A percentile compares a stretch with the other conserved stretches of the same genome.
Conservation (phyloP, 1,284 basidiomycete genomes). For the Ustilago sp. region DNA sequence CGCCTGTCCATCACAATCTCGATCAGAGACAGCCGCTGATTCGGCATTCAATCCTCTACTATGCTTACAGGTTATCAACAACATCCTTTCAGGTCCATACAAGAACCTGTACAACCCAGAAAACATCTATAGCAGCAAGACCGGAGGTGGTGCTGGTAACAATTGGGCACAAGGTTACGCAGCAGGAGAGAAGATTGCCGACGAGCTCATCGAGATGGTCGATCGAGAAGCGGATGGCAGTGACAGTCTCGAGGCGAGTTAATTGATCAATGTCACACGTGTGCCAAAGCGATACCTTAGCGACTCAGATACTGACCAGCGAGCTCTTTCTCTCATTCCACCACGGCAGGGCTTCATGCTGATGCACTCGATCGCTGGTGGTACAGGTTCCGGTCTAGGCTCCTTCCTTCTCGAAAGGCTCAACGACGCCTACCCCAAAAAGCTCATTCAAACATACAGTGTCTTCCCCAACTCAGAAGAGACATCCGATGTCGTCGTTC, state of each 20-base stretch:
- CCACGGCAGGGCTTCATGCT: conserved; percentile 93
- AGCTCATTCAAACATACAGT: conserved; percentile 98
- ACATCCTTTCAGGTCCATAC: conserved; percentile 90
- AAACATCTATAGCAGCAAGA: conserved; percentile 94
- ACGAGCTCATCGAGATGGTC: conserved; percentile 99
- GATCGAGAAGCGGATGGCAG: conserved; percentile 98
- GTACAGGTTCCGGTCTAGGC: conserved; percentile 96
- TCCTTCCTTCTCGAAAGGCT: conserved; percentile 95
- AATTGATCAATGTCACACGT: no score
- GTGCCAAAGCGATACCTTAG: no score
- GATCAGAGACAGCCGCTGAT: not conserved
- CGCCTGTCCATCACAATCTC: not conserved
- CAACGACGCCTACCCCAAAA: conserved; percentile 98
- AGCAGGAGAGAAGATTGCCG: conserved; percentile 89
- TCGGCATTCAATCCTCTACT: not conserved
- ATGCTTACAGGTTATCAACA: conserved; percentile 85
- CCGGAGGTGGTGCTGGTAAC: conserved; percentile 97
- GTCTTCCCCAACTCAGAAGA: conserved; percentile 86
- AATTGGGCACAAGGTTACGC: conserved; percentile 94
- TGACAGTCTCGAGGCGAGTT: conserved; percentile 89
- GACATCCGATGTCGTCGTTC: conserved; percentile 75
- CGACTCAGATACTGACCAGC: not conserved
- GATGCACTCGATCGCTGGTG: conserved; percentile 98
- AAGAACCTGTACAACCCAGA: conserved; percentile 97
- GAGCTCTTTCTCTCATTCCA: not conserved